phyloP scores from a whole-genome alignment of 768 basidiomycete genomes.

The Agaricus sinodeliciosus region DNA sequence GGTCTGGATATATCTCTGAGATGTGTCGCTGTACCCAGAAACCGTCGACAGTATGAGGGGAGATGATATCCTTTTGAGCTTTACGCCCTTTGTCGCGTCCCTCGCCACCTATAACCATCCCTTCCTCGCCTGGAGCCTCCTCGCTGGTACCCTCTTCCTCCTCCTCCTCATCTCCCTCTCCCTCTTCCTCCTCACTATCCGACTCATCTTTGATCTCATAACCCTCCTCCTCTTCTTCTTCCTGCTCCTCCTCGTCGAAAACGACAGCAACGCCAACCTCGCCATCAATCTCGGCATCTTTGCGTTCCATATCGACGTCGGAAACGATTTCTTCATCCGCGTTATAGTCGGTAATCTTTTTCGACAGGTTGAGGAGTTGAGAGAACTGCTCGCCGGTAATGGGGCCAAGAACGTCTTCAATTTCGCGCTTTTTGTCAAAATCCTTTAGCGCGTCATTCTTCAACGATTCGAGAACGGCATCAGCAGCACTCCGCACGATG shows the following conservation, averaged over 20 bases:
- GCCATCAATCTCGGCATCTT: conserved; percentile 89
- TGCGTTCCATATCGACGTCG: conserved; percentile 75
- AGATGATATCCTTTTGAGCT: conserved; percentile 71
- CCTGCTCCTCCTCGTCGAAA: conserved; percentile 95
- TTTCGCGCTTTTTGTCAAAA: conserved; percentile 95
- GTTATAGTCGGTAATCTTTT: conserved; percentile 95
- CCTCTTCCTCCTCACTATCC: conserved; percentile 68
- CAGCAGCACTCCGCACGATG: conserved; percentile 93
- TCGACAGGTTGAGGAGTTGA: conserved; percentile 76
- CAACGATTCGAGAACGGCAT: conserved; percentile 79
- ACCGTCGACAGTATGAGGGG: conserved; percentile 88
- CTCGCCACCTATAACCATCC: conserved; percentile 74
- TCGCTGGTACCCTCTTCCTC: conserved; percentile 27
- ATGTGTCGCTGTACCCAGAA: conserved; percentile 99
- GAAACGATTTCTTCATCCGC: conserved; percentile 76
- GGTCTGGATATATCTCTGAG: conserved; percentile 86
- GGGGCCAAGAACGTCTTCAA: conserved; percentile 67
- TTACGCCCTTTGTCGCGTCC: conserved; percentile 40
- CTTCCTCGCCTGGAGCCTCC: conserved; percentile 48
- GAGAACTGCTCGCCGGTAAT: conserved; percentile 72
- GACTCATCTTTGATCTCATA: conserved; percentile 82
- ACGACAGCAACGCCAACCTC: conserved; percentile 97
- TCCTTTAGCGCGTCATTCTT: conserved; percentile 89
- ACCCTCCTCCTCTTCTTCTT: conserved; percentile 86
- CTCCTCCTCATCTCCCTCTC: conserved; percentile 33